Evolutionary conservation across 2,329 filamentous ascomycete genomes (phyloP).

Genomic region (Sporothrix euskadiensis): DNA sequence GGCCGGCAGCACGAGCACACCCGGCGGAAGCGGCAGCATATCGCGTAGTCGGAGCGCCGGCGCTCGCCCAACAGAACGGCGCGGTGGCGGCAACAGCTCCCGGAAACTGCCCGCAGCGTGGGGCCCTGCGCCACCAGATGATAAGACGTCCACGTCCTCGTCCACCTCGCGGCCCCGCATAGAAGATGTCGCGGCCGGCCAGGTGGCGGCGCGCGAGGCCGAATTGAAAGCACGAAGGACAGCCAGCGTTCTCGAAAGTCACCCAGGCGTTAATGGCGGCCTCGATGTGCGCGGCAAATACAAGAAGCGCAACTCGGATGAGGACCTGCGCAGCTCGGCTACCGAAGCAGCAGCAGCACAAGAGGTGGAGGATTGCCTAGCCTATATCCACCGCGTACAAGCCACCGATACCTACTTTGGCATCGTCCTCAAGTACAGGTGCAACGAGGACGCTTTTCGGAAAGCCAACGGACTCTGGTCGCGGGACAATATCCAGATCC

Average conservation of each 20-base stretch:
- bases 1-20: conserved; percentile 20
- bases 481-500: conserved; percentile 82
- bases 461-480: conserved; percentile 95
- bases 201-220: conserved; percentile 53
- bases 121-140: conserved; percentile 52
- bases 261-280: conserved; percentile 60
- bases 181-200: conserved; percentile 55
- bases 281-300: conserved; percentile 57
- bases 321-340: conserved; percentile 44
- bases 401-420: conserved; percentile 86
- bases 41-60: conserved; percentile 38
- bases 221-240: conserved; percentile 58
- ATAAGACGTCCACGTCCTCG: conserved; percentile 30
- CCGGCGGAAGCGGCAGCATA: conserved; percentile 39
- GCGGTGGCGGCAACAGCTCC: conserved; percentile 26
- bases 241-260: conserved; percentile 61
- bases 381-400: conserved; percentile 86
- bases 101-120: conserved; percentile 43
- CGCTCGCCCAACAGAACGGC: conserved; percentile 36
- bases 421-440: conserved; percentile 86
- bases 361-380: conserved; percentile 72
- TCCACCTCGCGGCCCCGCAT: conserved; percentile 40
- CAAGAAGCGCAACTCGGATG: conserved; percentile 70
- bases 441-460: conserved; percentile 76
- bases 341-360: conserved; percentile 40